Evolutionary conservation across 2,329 filamentous ascomycete species (phyloP).

Genomic region (Colletotrichum endophyticum): DNA sequence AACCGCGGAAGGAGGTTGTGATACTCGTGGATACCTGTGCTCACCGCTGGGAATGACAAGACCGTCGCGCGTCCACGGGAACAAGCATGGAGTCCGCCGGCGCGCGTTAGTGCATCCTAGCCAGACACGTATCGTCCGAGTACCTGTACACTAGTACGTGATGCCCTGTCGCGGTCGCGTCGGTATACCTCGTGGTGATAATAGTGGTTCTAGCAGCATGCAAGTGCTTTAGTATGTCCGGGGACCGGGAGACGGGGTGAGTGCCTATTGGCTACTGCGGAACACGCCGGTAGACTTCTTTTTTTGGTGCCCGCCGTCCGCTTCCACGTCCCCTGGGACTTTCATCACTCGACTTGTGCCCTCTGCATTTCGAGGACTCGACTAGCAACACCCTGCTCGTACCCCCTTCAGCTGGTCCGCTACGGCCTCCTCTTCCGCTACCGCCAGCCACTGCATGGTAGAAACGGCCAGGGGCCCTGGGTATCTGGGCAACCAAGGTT

Average conservation of each 20-base stretch:
- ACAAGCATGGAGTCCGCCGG: not conserved
- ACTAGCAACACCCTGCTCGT: not conserved
- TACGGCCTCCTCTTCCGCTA: not conserved
- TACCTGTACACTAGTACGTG: not conserved
- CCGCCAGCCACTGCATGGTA: not conserved
- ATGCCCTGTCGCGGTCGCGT: not conserved
- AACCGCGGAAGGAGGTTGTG: not conserved
- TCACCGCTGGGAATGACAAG: slow-evolving; percentile 11
- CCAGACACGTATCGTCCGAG: slow-evolving; percentile 1
- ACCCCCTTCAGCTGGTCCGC: not conserved
- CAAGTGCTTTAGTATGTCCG: not conserved
- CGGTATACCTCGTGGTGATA: not conserved
- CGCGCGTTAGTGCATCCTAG: not conserved
- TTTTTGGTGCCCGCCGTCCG: not conserved
- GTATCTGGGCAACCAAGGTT: not conserved
- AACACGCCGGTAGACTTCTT: not conserved
- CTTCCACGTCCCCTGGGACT: not conserved
- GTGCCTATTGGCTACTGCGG: not conserved
- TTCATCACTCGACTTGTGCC: not conserved
- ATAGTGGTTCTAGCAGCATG: not conserved
- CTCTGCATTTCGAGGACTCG: not conserved
- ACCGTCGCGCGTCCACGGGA: not conserved
- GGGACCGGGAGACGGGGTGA: not conserved
- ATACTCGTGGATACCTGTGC: not conserved
- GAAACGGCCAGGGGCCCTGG: not conserved